phyloP scores from a whole-genome alignment of 805 yeast species.

The Clavispora phyllophila region DNA sequence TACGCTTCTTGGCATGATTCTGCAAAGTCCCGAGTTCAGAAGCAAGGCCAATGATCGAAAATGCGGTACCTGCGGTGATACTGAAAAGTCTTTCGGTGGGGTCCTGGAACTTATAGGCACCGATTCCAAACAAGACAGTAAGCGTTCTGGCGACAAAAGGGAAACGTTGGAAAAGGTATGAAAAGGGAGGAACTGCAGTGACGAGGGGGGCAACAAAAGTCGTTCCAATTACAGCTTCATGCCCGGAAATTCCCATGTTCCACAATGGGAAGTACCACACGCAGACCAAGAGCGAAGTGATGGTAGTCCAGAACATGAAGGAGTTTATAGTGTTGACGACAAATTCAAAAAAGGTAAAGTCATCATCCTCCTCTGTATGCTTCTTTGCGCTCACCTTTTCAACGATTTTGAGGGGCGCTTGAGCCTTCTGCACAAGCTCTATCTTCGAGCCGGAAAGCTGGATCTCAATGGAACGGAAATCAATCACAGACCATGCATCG shows the following conservation, averaged over 20 bases:
- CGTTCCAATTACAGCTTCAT: conserved; percentile 62
- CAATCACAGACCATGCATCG: conserved; percentile 73
- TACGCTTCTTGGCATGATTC: conserved; percentile 25
- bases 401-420: background rate
- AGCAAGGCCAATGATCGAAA: conserved; percentile 57
- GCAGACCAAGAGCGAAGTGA: conserved; percentile 76
- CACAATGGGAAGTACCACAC: conserved; percentile 98
- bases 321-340: conserved; percentile 53
- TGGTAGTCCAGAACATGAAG: conserved; percentile 77
- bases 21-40: conserved; percentile 41
- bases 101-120: conserved; percentile 60
- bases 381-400: background rate
- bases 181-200: conserved; percentile 37
- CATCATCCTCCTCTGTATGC: conserved; percentile 18
- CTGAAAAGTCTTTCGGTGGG: conserved; percentile 69
- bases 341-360: conserved; percentile 33
- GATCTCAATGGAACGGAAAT: conserved; percentile 61
- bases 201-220: conserved; percentile 56
- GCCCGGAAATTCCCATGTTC: conserved; percentile 97
- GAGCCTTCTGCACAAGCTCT: conserved; percentile 5
- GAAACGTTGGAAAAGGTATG: conserved; percentile 21
- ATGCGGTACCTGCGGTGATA: conserved; percentile 61
- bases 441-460: conserved; percentile 27
- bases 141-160: conserved; percentile 54
- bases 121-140: conserved; percentile 64